Conservation (phyloP, 768 basidiomycete species). For the Zangia roseola region DNA sequence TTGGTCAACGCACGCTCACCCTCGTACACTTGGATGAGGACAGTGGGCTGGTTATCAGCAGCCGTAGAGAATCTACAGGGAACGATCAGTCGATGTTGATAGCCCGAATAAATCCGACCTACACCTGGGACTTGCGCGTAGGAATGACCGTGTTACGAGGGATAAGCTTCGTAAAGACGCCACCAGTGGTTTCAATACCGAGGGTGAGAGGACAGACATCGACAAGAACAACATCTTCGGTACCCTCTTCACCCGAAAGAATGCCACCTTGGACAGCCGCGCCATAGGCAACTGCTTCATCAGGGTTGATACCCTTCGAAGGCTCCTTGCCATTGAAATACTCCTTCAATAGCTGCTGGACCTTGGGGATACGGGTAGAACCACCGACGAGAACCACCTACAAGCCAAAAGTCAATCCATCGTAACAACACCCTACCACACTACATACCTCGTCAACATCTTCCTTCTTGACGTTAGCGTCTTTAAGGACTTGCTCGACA, state of each 20-base stretch:
- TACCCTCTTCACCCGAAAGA: constrained; percentile 90
- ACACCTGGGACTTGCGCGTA: constrained; percentile 95
- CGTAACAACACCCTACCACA: not conserved
- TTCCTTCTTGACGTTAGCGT: constrained; percentile 97
- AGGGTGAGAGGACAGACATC: constrained; percentile 97
- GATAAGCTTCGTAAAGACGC: constrained; percentile 97
- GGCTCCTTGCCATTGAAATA: constrained; percentile 97
- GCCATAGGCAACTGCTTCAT: constrained; percentile 99
- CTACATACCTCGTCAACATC: constrained; percentile 78
- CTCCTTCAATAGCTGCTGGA: constrained; percentile 97
- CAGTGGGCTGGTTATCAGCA: constrained; percentile 91
- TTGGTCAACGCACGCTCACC: constrained; percentile 96
- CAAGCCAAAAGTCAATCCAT: not conserved
- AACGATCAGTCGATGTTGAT: not conserved
- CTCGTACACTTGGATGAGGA: constrained; percentile 96
- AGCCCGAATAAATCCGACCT: constrained; percentile 16
- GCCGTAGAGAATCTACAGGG: constrained; percentile 66
- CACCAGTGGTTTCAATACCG: constrained; percentile 98
- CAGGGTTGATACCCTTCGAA: constrained; percentile 98
- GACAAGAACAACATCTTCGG: constrained; percentile 88
- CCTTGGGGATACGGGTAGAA: constrained; percentile 99
- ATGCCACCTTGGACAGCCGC: constrained; percentile 99
- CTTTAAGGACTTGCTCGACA: constrained; percentile 98
- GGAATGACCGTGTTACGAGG: constrained; percentile 98
- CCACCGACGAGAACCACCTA: constrained; percentile 91